These are phyloP conservation scores for Luzula sylvatica DNA, from an alignment of 176 grass and related monocot genomes.

Conservation along the genomic window DNA sequence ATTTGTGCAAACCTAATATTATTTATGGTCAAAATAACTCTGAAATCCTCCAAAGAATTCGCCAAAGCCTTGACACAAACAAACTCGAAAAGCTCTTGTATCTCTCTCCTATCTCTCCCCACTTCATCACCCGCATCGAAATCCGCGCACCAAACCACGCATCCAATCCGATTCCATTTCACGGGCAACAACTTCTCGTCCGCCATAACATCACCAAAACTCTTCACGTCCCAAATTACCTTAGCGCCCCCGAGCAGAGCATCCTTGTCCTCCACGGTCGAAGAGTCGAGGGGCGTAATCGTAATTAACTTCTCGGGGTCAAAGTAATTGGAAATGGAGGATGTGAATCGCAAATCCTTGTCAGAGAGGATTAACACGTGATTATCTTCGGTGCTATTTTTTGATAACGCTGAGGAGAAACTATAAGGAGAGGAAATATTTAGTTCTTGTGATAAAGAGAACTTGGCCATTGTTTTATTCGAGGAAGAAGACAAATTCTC, in stretches of 20 bases:
- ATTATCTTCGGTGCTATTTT: slow-evolving; percentile 27
- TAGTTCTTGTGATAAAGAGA: slow-evolving; percentile 51
- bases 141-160: slow-evolving; percentile 63
- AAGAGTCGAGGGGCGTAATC: slow-evolving; percentile 17
- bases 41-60: slow-evolving; percentile 35
- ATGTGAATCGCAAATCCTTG: slow-evolving; percentile 40
- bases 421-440: slow-evolving; percentile 8
- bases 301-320: slow-evolving; percentile 62
- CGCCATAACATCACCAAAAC: slow-evolving; percentile 32
- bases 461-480: slow-evolving; percentile 21
- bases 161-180: slow-evolving; percentile 42
- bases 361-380: slow-evolving; percentile 68
- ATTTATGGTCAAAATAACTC: slow-evolving; percentile 73
- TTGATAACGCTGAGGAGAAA: slow-evolving; percentile 27
- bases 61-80: slow-evolving; percentile 54
- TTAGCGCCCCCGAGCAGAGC: slow-evolving; percentile 31
- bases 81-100: slow-evolving; percentile 55
- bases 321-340: slow-evolving; percentile 43
- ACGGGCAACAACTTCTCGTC: slow-evolving; percentile 25
- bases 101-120: slow-evolving; percentile 11
- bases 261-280: slow-evolving; percentile 23
- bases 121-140: slow-evolving; percentile 28
- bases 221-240: slow-evolving; percentile 37
- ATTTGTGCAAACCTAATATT: slow-evolving; percentile 52
- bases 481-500: neutral